These are phyloP conservation scores for Aspergillus homomorphus DNA, from an alignment of 495 filamentous ascomycete species.

Conservation along the genomic window DNA sequence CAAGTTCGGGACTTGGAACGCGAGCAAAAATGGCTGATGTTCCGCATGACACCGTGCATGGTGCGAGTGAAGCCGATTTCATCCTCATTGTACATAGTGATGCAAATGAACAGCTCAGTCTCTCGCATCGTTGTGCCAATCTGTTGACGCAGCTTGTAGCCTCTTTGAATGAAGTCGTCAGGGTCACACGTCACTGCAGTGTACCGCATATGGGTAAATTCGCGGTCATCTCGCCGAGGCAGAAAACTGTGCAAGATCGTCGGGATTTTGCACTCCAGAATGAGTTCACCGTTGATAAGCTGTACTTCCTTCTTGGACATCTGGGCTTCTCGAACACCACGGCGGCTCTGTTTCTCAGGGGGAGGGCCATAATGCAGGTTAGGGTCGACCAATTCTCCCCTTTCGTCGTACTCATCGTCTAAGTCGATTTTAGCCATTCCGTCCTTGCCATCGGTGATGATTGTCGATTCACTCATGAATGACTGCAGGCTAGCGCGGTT, in stretches of 20 bases:
- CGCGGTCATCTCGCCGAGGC: constrained; percentile 83
- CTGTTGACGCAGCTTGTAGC: constrained; percentile 95
- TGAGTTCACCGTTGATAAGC: constrained; percentile 94
- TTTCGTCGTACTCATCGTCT: constrained; percentile 45
- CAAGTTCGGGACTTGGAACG: constrained; percentile 89
- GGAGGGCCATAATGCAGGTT: constrained; percentile 79
- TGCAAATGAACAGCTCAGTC: constrained; percentile 96
- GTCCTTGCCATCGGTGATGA: constrained; percentile 54
- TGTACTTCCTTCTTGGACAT: constrained; percentile 93
- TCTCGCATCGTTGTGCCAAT: constrained; percentile 81
- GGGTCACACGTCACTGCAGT: constrained; percentile 99
- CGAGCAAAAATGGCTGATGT: constrained; percentile 93
- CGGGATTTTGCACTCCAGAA: constrained; percentile 98
- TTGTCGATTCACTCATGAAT: constrained; percentile 67
- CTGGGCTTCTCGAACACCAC: constrained; percentile 77
- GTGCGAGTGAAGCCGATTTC: constrained; percentile 94
- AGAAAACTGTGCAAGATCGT: constrained; percentile 96
- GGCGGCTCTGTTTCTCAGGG: constrained; percentile 79
- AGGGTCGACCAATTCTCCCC: constrained; percentile 35
- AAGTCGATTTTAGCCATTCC: constrained; percentile 41
- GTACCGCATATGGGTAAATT: constrained; percentile 99
- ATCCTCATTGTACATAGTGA: constrained; percentile 99
- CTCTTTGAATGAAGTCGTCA: constrained; percentile 82
- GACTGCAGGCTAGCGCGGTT: constrained; percentile 49
- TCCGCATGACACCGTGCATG: constrained; percentile 99